Percentiles rank a stretch among this genome's conserved stretches.
Conservation (phyloP, 2,329 filamentous ascomycete genomes). For the Trichoderma atrobrunneum region DNA sequence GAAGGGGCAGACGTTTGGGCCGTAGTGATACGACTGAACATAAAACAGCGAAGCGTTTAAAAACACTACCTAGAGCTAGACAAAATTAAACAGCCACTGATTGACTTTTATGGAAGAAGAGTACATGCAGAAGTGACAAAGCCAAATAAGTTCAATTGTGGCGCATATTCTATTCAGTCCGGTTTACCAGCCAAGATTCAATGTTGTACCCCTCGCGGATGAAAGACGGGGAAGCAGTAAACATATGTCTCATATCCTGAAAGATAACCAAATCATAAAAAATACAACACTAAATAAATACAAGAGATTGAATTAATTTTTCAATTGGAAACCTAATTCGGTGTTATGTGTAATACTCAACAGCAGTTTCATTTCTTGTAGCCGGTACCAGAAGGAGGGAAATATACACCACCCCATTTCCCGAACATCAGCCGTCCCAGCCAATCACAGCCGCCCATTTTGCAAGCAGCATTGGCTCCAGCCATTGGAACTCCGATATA, state of each 20-base stretch:
- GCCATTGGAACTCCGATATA: conserved; percentile 25
- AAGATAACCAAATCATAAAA: no score
- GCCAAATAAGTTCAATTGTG: neutral
- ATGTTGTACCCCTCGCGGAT: neutral
- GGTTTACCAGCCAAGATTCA: neutral
- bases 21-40: neutral
- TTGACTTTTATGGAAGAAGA: neutral
- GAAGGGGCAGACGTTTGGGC: neutral
- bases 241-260: no score
- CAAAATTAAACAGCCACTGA: neutral
- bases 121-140: neutral
- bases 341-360: neutral
- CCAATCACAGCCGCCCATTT: conserved; percentile 28
- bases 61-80: neutral
- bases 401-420: neutral
- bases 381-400: neutral
- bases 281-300: neutral
- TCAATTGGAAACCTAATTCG: neutral
- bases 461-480: conserved; percentile 40
- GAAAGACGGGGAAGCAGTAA: neutral
- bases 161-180: neutral
- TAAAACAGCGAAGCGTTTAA: neutral
- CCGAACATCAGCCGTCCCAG: conserved; percentile 22
- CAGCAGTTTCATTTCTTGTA: neutral
- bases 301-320: neutral